These are phyloP conservation scores for Boletus semigastroideus DNA, from an alignment of 1,284 basidiomycete genomes.

Conservation along the genomic window DNA sequence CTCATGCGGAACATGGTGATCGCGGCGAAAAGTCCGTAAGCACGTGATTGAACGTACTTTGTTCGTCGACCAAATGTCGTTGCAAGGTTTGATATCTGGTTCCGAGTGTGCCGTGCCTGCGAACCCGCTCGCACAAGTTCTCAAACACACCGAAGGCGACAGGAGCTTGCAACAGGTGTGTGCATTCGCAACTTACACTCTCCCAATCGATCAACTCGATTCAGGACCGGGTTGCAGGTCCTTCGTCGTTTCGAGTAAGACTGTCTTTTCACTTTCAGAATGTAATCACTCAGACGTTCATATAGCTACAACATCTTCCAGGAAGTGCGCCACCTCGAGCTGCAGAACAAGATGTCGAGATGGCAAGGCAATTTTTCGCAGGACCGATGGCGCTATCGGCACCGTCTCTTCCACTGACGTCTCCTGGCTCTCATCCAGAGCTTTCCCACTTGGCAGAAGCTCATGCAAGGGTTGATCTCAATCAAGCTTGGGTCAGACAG, in stretches of 20 bases:
- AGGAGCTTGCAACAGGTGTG: conserved; percentile 81
- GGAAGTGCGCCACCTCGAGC: conserved; percentile 47
- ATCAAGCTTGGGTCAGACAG: conserved; percentile 54
- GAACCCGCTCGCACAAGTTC: conserved; percentile 88
- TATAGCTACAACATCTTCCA: conserved; percentile 72
- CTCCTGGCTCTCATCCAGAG: conserved; percentile 39
- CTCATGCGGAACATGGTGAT: conserved; percentile 39
- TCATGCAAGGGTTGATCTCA: conserved; percentile 37
- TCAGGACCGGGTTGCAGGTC: conserved; percentile 72
- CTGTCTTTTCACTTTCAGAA: not conserved
- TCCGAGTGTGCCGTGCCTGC: conserved; percentile 85
- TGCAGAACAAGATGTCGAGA: conserved; percentile 64
- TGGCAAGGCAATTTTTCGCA: conserved; percentile 79
- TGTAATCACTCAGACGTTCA: conserved; percentile 4
- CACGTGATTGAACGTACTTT: conserved; percentile 18
- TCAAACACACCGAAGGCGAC: conserved; percentile 92
- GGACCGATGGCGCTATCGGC: conserved; percentile 37
- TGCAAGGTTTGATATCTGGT: conserved; percentile 83
- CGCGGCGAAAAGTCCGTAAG: not conserved
- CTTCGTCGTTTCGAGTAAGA: conserved; percentile 67
- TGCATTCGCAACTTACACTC: conserved; percentile 1
- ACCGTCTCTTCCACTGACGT: conserved; percentile 31
- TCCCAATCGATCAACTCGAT: conserved; percentile 1
- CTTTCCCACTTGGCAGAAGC: conserved; percentile 38
- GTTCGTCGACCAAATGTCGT: conserved; percentile 50